Conservation (phyloP, 306 rosid genomes). For the Citrullus colocynthis region DNA sequence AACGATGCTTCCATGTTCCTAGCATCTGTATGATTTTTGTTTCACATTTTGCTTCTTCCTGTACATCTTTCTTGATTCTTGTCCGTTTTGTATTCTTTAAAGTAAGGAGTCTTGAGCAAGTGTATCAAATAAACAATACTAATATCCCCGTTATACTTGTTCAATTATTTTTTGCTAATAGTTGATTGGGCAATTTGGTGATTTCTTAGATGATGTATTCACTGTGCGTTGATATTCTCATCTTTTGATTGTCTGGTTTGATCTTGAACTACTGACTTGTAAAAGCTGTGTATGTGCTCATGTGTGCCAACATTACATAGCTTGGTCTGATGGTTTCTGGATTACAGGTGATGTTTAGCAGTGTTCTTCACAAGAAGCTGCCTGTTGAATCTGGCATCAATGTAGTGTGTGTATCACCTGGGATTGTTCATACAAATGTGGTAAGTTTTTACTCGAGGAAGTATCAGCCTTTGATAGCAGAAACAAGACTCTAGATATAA, state of each 20-base stretch:
- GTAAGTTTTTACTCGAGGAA: conserved; percentile 39
- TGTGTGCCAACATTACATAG: neutral
- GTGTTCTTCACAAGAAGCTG: conserved; percentile 68
- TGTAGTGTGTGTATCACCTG: conserved; percentile 84
- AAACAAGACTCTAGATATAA: neutral
- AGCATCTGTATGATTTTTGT: neutral
- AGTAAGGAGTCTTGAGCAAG: neutral
- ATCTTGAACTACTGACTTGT: neutral
- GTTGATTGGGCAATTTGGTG: neutral
- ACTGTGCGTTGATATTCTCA: neutral
- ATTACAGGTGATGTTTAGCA: conserved; percentile 87
- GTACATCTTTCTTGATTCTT: neutral
- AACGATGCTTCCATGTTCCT: neutral
- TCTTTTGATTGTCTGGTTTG: neutral
- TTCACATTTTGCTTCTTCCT: neutral
- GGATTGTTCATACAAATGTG: conserved; percentile 91
- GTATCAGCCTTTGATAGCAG: neutral
- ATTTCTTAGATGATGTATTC: neutral
- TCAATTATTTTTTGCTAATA: neutral
- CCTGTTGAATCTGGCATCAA: conserved; percentile 77
- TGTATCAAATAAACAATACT: neutral
- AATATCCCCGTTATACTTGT: neutral
- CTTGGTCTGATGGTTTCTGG: conserved; percentile 6
- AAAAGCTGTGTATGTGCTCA: neutral
- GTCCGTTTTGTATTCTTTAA: neutral